Base-by-base conservation (phyloP, 768 basidiomycete species). In the Terana coerulea region DNA sequence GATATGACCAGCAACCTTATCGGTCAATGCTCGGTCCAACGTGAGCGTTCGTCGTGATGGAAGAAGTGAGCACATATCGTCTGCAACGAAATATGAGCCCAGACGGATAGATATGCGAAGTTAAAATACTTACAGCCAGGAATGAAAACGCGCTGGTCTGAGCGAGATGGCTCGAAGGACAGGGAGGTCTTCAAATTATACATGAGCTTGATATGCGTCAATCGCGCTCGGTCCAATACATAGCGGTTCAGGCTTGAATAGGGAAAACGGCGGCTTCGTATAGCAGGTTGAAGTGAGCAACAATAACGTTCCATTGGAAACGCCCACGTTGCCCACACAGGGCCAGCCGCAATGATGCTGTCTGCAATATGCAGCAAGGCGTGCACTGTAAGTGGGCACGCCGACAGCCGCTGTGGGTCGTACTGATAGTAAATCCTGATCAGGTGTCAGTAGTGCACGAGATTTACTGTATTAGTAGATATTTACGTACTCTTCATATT, bases 401-500 rank as follows among this genome's bases (percentile, higher is more conserved):
- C 46, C 3, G 65, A 51, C 0, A 72, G 41, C 0, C 63, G 54
- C 1, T 41, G 9, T 0, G 60, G 56, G 17, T 59, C 22, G 15
- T 56, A 36, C 34, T 70, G 64, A 49, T 71, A 70, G 33, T 69
- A 72, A 3, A 39, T 1, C 59, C 61, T 11, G n/a, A 36, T 11
- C 6, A 43, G n/a, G 15, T n/a, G n/a, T 15, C 17, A n/a, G n/a
- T 11, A 12, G n/a, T 26, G n/a, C 2, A 21, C 17, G 28, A 29
- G 22, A 5, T 14, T 3, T 33, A 21, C 31, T 45, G n/a, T 21
- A 28, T 19, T 10, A 22, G 31, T 17, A 1, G 17, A 17, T n/a
- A 40, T 19, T 24, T 19, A 58, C 67, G 30, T 47, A 75, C 73
- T 47, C 49, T 62, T 78, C 73, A 44, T 70, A 78, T 8, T 64